A percentile compares a stretch with the other conserved stretches of the same genome.
Conservation (phyloP, 495 filamentous ascomycete species). For the Tuber microsphaerosporum region DNA sequence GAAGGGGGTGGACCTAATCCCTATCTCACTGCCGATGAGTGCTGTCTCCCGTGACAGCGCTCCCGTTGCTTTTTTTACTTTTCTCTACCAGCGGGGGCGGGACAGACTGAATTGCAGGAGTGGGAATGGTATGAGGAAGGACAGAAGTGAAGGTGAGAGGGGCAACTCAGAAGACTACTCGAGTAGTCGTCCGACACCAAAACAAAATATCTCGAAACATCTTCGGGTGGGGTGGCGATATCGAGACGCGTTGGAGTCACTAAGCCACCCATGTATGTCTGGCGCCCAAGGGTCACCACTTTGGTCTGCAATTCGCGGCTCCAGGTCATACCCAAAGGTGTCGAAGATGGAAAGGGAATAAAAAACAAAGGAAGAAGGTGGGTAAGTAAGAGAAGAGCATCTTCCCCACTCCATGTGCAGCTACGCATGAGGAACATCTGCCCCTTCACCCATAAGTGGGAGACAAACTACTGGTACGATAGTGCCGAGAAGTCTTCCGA, state of each 20-base stretch:
- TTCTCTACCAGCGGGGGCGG: conserved; percentile 33
- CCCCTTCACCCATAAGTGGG: conserved; percentile 13
- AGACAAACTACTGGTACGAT: conserved; percentile 4
- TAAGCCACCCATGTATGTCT: conserved; percentile 24
- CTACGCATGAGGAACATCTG: conserved; percentile 21
- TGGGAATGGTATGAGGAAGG: background rate
- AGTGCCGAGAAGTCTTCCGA: background rate
- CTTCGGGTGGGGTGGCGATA: conserved; percentile 27
- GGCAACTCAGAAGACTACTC: background rate
- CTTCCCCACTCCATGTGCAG: conserved; percentile 26
- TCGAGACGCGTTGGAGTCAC: conserved; percentile 22
- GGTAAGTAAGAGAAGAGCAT: conserved; percentile 27
- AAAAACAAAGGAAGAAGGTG: background rate
- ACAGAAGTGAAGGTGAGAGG: conserved; percentile 6
- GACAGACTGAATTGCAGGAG: conserved; percentile 11
- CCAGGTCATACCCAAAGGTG: conserved; percentile 10
- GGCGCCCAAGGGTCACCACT: conserved; percentile 18
- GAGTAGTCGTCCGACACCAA: conserved; percentile 7
- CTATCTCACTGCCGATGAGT: conserved; percentile 21
- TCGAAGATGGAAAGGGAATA: conserved; percentile 10
- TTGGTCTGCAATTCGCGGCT: conserved; percentile 25
- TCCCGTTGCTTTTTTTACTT: conserved; percentile 16
- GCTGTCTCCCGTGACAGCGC: conserved; percentile 34
- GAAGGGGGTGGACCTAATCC: conserved; percentile 9
- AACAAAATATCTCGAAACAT: conserved; percentile 29